Conservation (phyloP, 202 grass and related monocot species). For the Dendrocalamus latiflorus region DNA sequence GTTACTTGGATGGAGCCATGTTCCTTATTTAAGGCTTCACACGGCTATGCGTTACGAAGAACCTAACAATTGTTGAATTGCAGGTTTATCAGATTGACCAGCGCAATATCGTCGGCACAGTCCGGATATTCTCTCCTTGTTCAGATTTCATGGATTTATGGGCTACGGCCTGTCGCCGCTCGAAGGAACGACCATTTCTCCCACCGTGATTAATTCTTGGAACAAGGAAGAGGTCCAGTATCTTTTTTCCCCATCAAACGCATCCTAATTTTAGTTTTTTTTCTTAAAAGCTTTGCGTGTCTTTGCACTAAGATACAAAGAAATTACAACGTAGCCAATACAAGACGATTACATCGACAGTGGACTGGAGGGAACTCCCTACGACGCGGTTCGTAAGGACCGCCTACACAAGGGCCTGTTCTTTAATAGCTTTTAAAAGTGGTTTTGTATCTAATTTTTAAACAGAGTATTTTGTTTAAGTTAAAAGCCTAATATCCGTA, state of each 20-base stretch:
- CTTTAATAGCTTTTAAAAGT: too few relatives aligned
- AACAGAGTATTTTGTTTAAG: too few relatives aligned
- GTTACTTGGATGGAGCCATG: slow-evolving; percentile 10
- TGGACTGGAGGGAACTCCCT: too few relatives aligned
- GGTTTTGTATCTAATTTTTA: too few relatives aligned
- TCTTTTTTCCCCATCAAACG: neutral
- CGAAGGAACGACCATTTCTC: neutral
- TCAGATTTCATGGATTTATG: neutral
- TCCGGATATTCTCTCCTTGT: neutral
- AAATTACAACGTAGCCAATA: too few relatives aligned
- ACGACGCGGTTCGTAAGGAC: too few relatives aligned
- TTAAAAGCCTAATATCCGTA: too few relatives aligned
- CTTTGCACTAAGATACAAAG: too few relatives aligned
- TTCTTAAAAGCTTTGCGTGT: too few relatives aligned
- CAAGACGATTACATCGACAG: too few relatives aligned
- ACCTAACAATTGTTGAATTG: neutral
- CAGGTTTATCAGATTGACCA: neutral
- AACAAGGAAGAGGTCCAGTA: neutral
- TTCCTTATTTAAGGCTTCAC: slow-evolving; percentile 14
- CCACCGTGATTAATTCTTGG: neutral
- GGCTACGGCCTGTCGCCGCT: neutral
- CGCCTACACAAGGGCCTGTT: too few relatives aligned
- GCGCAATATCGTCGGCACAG: neutral
- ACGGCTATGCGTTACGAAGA: neutral
- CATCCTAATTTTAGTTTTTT: neutral